Conservation (phyloP, 1,284 basidiomycete genomes). For the Rhodofomes roseus region DNA sequence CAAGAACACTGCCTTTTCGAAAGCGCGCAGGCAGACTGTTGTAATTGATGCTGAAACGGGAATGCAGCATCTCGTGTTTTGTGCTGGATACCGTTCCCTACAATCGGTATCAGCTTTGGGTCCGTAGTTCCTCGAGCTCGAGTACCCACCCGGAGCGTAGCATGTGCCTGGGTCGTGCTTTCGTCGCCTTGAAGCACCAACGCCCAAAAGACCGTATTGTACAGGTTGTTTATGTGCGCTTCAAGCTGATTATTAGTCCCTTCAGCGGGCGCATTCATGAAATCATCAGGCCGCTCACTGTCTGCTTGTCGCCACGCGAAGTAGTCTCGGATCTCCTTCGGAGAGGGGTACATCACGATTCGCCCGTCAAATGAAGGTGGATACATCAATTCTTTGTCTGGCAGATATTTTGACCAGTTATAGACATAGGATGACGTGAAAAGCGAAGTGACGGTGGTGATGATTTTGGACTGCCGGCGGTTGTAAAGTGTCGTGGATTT, state of each 20-base stretch:
- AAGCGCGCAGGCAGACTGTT: conserved; percentile 73
- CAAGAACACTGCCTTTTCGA: conserved; percentile 84
- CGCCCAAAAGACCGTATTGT: conserved; percentile 97
- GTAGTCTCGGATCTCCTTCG: conserved; percentile 81
- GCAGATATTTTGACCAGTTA: conserved; percentile 81
- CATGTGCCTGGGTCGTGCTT: conserved; percentile 80
- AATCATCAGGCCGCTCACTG: conserved; percentile 53
- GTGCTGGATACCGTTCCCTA: conserved; percentile 86
- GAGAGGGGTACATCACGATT: conserved; percentile 80
- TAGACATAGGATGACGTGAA: conserved; percentile 94
- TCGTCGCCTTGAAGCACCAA: conserved; percentile 78
- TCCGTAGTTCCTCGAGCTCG: not conserved
- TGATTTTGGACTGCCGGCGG: conserved; percentile 85
- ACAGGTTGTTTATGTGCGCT: conserved; percentile 98
- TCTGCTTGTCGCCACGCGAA: conserved; percentile 96
- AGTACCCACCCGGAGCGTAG: conserved; percentile 60
- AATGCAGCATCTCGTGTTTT: conserved; percentile 91
- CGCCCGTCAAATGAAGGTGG: conserved; percentile 93
- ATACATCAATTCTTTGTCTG: conserved; percentile 64
- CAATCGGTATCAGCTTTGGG: not conserved
- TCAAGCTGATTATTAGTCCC: conserved; percentile 13
- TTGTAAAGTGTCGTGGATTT: conserved; percentile 78
- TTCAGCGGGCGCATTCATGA: conserved; percentile 5
- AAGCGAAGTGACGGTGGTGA: conserved; percentile 83
- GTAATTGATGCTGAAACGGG: conserved; percentile 85